Evolutionary conservation across 805 yeast species (phyloP).

Genomic region (Schwanniomyces polymorphus): DNA sequence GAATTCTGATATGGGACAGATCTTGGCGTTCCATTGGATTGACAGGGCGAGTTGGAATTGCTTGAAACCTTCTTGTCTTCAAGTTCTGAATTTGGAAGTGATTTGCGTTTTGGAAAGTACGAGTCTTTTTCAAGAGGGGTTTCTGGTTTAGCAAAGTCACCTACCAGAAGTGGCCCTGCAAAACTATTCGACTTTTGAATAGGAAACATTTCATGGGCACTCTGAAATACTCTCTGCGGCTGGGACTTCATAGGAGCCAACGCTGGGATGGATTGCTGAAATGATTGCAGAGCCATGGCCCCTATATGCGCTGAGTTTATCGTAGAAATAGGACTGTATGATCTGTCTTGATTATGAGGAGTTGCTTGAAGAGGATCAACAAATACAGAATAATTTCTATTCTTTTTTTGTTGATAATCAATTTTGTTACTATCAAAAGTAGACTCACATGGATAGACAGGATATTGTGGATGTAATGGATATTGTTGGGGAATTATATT

Average conservation of each 20-base stretch:
- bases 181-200: not conserved
- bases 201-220: not conserved
- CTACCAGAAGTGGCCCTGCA: not conserved
- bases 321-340: not conserved
- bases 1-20: not conserved
- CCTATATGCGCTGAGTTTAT: not conserved
- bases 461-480: conserved; percentile 35
- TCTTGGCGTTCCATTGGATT: not conserved
- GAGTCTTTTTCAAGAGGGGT: not conserved
- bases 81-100: not conserved
- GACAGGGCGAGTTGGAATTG: not conserved
- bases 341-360: conserved; percentile 9
- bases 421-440: conserved; percentile 9
- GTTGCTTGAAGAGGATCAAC: conserved; percentile 35
- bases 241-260: not conserved
- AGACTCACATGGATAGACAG: conserved; percentile 21
- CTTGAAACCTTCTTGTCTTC: not conserved
- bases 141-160: not conserved
- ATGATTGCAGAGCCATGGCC: not conserved
- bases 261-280: not conserved
- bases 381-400: not conserved
- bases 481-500: conserved; percentile 34
- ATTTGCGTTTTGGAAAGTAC: not conserved
- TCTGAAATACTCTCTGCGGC: not conserved
- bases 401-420: conserved; percentile 13